Base-by-base conservation (phyloP, 148 eudicot species). In the Heliosperma pusillum region DNA sequence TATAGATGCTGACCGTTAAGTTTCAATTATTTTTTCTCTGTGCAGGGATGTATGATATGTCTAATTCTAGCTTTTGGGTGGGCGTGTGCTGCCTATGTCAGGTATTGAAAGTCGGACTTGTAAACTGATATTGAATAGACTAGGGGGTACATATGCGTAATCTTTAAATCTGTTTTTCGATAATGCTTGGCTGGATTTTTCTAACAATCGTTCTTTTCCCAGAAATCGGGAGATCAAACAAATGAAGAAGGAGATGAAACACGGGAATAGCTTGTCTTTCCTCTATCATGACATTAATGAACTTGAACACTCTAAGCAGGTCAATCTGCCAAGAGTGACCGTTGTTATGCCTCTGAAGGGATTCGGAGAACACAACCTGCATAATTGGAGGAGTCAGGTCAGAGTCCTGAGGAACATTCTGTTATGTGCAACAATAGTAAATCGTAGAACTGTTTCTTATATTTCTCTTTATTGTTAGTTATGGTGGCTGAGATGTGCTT, bases 271-370 rank as follows among this genome's bases (percentile, higher is more conserved):
- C 87, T 87, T 95, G 79, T 88, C 92, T 3, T 95, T 92, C 77
- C 90, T 95, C 74, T 87, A 71, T 78, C 88, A 85, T 74, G 88
- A 95, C 75, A 83, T 95, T 57, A 81, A 82, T 79, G 90, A 90
- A 66, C 96, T 95, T 17, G 93, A 95, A 85, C 97, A 95, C 82
- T 90, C 92, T 55, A 84, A 84, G 66, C 98, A 92, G 87, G 81
- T 76, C 75, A 82, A 83, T 78, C 76, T 92, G 75, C 98, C 97
- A 40, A 86, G 87, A 83, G 97, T 95, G 45, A 81, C 96, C 20
- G 89, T 95, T 79, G 88, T 95, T 61, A 90, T 95, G 98, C 98
- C 98, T 67, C 83, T 95, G 74, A 95, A 95, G 85, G 98, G 98
- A 62, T 95, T 90, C 75, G 96, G 98, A 77, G 98, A 95, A 72